A percentile compares a stretch with the other conserved stretches of the same genome.
phyloP scores from a whole-genome alignment of 371 early-diverging fungal genomes.

The Apophysomyces variabilis region DNA sequence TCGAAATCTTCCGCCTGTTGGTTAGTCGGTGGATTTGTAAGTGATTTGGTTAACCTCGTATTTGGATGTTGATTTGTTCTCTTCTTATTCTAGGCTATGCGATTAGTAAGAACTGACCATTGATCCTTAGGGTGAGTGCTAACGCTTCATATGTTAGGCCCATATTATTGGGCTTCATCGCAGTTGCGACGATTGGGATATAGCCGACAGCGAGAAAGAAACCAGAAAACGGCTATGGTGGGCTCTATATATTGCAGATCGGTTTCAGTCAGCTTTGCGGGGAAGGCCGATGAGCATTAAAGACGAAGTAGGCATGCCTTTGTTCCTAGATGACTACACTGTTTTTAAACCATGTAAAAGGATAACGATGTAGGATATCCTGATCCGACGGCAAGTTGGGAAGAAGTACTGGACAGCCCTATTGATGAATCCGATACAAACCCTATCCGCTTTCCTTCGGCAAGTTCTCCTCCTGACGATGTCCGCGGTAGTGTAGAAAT shows the following conservation, averaged over 20 bases:
- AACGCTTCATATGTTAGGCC: constrained; percentile 23
- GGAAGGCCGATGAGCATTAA: constrained; percentile 52
- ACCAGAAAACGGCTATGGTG: constrained; percentile 53
- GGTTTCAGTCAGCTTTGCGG: constrained; percentile 47
- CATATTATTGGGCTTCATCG: constrained; percentile 47
- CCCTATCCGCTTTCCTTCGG: constrained; percentile 38
- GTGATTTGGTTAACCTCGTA: background rate
- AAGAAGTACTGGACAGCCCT: constrained; percentile 45
- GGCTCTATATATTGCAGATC: constrained; percentile 46
- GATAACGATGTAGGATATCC: constrained; percentile 52
- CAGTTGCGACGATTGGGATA: constrained; percentile 49
- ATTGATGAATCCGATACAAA: constrained; percentile 20
- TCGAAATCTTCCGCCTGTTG: constrained; percentile 53
- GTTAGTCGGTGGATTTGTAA: constrained; percentile 41
- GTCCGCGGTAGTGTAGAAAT: constrained; percentile 31
- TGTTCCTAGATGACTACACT: background rate
- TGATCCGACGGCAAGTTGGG: constrained; percentile 39
- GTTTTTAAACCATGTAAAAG: constrained; percentile 12
- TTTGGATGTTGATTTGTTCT: background rate
- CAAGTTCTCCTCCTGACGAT: constrained; percentile 30
- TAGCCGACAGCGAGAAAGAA: constrained; percentile 47
- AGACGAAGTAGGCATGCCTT: constrained; percentile 38
- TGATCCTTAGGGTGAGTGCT: background rate
- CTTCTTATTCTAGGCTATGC: constrained; percentile 24
- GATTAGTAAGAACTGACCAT: constrained; percentile 23